Conservation (phyloP, 129 eudicot genomes). For the Centella asiatica region DNA sequence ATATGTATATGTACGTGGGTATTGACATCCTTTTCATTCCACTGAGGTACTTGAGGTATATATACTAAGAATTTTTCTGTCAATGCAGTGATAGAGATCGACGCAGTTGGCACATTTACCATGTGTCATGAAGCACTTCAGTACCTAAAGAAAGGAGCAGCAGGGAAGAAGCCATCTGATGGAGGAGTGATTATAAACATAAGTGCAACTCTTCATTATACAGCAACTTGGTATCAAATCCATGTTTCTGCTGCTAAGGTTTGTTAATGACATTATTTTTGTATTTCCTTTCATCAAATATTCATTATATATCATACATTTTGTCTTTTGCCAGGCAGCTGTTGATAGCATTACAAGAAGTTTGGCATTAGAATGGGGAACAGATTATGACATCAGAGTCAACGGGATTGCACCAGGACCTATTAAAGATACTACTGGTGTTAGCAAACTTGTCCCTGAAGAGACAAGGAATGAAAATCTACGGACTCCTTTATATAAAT, state of each 20-base stretch:
- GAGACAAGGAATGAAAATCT: slow-evolving; percentile 40
- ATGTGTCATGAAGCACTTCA: slow-evolving; percentile 82
- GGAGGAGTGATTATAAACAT: slow-evolving; percentile 81
- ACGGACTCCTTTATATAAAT: slow-evolving; percentile 60
- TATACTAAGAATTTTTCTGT: not conserved
- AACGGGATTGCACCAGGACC: slow-evolving; percentile 99
- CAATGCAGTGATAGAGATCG: slow-evolving; percentile 86
- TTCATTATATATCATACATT: too few species aligned
- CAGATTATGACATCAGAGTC: slow-evolving; percentile 88
- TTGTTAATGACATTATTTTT: too few species aligned
- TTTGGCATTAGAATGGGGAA: slow-evolving; percentile 94
- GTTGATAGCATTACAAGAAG: slow-evolving; percentile 87
- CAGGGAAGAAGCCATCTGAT: slow-evolving; percentile 49
- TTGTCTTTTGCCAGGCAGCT: slow-evolving; percentile 53
- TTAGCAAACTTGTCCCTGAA: slow-evolving; percentile 73
- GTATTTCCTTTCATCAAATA: too few species aligned
- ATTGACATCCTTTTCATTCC: not conserved
- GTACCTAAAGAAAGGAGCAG: slow-evolving; percentile 74
- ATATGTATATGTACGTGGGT: too few species aligned
- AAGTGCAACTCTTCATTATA: slow-evolving; percentile 92
- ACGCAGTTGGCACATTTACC: slow-evolving; percentile 90
- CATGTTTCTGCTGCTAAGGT: slow-evolving; percentile 99
- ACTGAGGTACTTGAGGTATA: not conserved
- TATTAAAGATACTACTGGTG: slow-evolving; percentile 71
- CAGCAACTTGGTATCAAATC: slow-evolving; percentile 88